Conservation (phyloP, 2,329 filamentous ascomycete species). For the Cladosporium sp. region DNA sequence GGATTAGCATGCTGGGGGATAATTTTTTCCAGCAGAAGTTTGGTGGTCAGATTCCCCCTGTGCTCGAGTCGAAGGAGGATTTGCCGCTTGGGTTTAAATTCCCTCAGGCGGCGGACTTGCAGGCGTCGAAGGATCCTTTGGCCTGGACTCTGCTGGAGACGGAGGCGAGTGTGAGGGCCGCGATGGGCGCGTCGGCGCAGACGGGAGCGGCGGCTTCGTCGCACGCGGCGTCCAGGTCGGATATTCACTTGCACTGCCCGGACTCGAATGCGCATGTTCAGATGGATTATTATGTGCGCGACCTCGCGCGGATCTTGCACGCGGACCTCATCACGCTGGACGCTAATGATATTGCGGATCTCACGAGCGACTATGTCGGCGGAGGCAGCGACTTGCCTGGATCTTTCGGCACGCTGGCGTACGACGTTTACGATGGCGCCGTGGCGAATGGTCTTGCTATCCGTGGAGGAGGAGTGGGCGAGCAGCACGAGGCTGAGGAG, state of each 20-base stretch:
- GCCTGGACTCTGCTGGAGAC: slow-evolving; percentile 21
- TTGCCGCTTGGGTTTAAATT: slow-evolving; percentile 5
- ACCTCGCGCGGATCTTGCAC: slow-evolving; percentile 56
- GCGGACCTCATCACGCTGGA: slow-evolving; percentile 67
- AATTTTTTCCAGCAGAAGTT: slow-evolving; percentile 22
- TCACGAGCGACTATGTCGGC: slow-evolving; percentile 67
- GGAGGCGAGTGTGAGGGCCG: slow-evolving; percentile 23
- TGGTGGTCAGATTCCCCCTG: slow-evolving; percentile 4
- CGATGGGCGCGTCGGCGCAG: slow-evolving; percentile 1
- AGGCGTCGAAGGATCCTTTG: slow-evolving; percentile 3
- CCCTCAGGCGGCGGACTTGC: neutral
- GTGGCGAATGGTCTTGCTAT: slow-evolving; percentile 10
- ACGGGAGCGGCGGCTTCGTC: slow-evolving; percentile 13
- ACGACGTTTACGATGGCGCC: slow-evolving; percentile 49
- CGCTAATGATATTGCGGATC: slow-evolving; percentile 64
- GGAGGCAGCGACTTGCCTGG: slow-evolving; percentile 46
- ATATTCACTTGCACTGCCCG: slow-evolving; percentile 48
- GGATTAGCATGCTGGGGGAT: slow-evolving; percentile 15
- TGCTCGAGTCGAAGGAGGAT: slow-evolving; percentile 5
- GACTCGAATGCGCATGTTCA: slow-evolving; percentile 47
- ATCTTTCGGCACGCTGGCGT: slow-evolving; percentile 44
- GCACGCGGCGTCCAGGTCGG: slow-evolving; percentile 26
- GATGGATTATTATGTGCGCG: slow-evolving; percentile 59
- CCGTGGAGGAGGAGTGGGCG: slow-evolving; percentile 5
- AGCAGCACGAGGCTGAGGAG: slow-evolving; percentile 39